These are phyloP conservation scores for Heliophila coronopifolia DNA, from an alignment of 441 rosid species.

Conservation along the genomic window DNA sequence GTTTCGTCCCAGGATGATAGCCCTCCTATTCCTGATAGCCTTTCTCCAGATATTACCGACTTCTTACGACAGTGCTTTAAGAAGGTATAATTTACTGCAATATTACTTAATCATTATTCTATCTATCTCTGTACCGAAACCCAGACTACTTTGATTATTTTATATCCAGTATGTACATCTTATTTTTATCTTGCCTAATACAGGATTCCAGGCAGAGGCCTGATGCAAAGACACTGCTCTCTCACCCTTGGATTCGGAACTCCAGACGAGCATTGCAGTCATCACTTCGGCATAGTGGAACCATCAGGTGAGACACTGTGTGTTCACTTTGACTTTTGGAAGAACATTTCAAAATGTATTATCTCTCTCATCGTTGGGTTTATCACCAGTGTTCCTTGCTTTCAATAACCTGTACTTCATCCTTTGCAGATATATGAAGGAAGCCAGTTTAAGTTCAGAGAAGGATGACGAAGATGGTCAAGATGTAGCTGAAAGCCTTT, in stretches of 20 bases:
- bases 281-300: conserved; percentile 72
- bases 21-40: conserved; percentile 97
- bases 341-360: background rate
- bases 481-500: conserved; percentile 40
- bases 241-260: conserved; percentile 97
- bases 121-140: background rate
- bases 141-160: background rate
- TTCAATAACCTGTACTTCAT: conserved; percentile 12
- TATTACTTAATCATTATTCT: conserved; percentile 7
- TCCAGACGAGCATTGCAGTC: conserved; percentile 84
- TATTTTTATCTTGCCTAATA: conserved; percentile 25
- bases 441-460: conserved; percentile 42
- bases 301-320: conserved; percentile 43
- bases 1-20: conserved; percentile 57
- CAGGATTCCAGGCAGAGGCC: conserved; percentile 99
- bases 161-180: background rate
- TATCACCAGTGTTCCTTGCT: conserved; percentile 5
- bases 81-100: conserved; percentile 50
- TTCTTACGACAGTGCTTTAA: conserved; percentile 89
- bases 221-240: conserved; percentile 93
- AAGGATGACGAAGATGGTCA: conserved; percentile 49
- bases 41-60: conserved; percentile 91
- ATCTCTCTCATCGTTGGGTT: background rate
- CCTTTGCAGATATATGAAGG: conserved; percentile 51
- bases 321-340: background rate